phyloP scores from a whole-genome alignment of 169 alveolate species.

The Plasmodium adleri region DNA sequence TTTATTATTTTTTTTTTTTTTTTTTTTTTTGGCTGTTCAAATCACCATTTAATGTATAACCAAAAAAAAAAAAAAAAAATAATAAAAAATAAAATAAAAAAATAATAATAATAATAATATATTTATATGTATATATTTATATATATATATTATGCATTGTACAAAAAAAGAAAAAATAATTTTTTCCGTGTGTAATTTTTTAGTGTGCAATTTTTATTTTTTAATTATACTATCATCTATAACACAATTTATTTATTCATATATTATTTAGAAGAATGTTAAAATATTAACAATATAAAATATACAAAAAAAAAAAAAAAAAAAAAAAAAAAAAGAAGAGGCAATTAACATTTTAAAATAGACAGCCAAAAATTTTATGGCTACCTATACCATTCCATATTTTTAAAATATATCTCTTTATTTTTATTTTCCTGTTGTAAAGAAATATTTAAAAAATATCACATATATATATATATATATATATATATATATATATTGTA shows the following conservation, averaged over 20 bases:
- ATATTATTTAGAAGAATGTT: no score
- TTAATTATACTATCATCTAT: no score
- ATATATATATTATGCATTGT: conserved; percentile 26
- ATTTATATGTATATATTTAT: not conserved
- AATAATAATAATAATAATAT: no score
- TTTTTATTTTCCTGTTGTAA: not conserved
- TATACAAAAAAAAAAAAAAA: not conserved
- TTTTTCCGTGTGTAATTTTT: conserved; percentile 46
- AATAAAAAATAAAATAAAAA: not conserved
- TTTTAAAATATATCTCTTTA: not conserved
- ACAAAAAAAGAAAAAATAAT: conserved; percentile 32
- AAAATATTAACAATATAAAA: not conserved
- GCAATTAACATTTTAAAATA: no score
- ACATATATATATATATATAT: not conserved
- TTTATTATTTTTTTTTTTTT: conserved; percentile 11
- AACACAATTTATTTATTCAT: no score
- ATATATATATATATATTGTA: not conserved
- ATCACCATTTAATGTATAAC: not conserved
- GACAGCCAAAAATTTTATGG: no score
- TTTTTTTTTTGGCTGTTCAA: conserved; percentile 10
- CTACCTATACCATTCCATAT: not conserved
- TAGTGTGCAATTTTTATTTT: conserved; percentile 35
- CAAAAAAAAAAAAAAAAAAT: not conserved
- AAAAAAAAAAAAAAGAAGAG: not conserved
- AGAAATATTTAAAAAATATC: not conserved